phyloP scores from a whole-genome alignment of 2,329 filamentous ascomycete species.

The Leptographium radiaticola region DNA sequence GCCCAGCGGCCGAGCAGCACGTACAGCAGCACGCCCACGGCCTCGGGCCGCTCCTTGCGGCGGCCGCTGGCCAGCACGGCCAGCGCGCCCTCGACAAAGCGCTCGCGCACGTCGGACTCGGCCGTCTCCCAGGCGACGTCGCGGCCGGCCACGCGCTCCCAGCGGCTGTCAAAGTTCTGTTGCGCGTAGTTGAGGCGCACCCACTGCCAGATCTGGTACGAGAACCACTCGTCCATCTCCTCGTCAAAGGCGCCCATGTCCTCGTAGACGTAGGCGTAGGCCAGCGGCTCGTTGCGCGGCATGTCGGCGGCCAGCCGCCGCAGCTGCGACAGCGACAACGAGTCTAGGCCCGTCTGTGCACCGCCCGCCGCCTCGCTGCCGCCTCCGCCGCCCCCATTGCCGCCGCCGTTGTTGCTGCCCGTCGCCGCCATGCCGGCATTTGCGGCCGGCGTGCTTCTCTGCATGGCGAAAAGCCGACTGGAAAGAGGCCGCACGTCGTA shows the following conservation, averaged over 20 bases:
- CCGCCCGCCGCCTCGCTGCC: background rate
- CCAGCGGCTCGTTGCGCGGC: conserved; percentile 52
- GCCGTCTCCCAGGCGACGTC: conserved; percentile 47
- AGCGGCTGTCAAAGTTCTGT: conserved; percentile 64
- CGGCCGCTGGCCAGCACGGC: conserved; percentile 25
- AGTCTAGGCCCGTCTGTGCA: conserved; percentile 40
- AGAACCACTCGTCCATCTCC: conserved; percentile 96
- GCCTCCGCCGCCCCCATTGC: background rate
- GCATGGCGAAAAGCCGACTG: background rate
- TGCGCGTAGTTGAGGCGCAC: conserved; percentile 64
- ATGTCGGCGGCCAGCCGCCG: conserved; percentile 62
- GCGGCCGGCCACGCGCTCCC: conserved; percentile 36
- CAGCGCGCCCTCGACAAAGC: conserved; percentile 45
- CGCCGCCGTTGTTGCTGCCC: background rate
- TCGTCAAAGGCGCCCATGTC: conserved; percentile 65
- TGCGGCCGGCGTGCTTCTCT: background rate
- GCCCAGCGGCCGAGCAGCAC: conserved; percentile 58
- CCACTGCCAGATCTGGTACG: conserved; percentile 78
- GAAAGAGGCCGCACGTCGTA: background rate
- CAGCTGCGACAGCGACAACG: conserved; percentile 62
- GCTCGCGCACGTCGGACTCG: conserved; percentile 37
- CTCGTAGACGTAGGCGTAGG: conserved; percentile 77
- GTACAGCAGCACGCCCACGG: conserved; percentile 45
- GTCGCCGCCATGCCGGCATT: no score
- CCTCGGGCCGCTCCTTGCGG: conserved; percentile 29